A percentile compares a stretch with the other conserved stretches of the same genome.
These are phyloP conservation scores for Musa schizocarpa DNA, from an alignment of 176 grass and related monocot species.

Conservation along the genomic window DNA sequence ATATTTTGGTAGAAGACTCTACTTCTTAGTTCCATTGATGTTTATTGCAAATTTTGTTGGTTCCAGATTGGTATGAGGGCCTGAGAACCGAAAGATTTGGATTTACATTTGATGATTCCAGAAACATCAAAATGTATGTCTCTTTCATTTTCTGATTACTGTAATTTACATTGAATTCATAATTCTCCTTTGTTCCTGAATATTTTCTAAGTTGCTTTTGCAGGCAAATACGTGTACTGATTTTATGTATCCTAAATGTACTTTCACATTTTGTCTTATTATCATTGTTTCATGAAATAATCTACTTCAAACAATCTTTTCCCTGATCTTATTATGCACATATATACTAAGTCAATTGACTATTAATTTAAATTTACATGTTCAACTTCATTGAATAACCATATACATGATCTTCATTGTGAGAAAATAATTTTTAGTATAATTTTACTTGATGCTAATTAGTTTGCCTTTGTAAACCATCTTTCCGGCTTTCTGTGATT, in stretches of 20 bases:
- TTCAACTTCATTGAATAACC: neutral
- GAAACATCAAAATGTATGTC: too few species aligned
- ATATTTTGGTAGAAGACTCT: too few species aligned
- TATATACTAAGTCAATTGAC: too few species aligned
- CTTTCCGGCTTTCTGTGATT: neutral
- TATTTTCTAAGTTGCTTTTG: neutral
- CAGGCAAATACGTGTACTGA: neutral
- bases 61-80: too few species aligned
- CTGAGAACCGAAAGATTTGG: too few species aligned
- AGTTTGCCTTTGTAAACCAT: neutral
- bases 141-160: too few species aligned
- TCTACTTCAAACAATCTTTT: neutral
- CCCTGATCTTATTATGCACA: too few species aligned
- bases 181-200: constrained; percentile 1
- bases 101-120: too few species aligned
- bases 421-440: neutral
- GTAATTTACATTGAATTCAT: too few species aligned
- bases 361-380: neutral
- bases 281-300: neutral
- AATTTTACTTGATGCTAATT: too few species aligned
- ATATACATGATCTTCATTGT: neutral
- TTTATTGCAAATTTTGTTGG: too few species aligned
- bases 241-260: neutral
- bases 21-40: too few species aligned
- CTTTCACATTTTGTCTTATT: neutral